Evolutionary conservation across 1,284 basidiomycete species (phyloP), one percentile per base, ranked within the genome.

Genomic region (Moesziomyces globuligerus): DNA sequence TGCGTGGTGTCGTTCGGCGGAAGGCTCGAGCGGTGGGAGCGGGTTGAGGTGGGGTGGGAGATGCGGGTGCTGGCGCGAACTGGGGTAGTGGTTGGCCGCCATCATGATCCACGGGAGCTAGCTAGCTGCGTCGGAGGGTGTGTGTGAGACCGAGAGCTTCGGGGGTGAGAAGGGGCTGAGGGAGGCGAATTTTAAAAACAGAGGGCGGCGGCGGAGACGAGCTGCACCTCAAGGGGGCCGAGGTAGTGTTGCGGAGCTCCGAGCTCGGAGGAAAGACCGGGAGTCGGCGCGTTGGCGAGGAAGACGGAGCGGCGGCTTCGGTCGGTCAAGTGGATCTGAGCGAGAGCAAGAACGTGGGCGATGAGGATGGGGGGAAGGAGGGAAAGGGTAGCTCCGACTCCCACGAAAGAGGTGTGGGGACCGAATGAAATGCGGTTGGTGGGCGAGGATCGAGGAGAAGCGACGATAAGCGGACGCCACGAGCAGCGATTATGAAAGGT

Each of bases 1-100:
- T 18, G 49, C 39, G 37, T 48, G 47, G n/a, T 66, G 69, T 26
- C 62, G 59, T 29, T 74, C 67, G 10, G 66, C 72, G 7, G 55
- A 61, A 10, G 72, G 72, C 38, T 74, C 72, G 46, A 74, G 59
- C 7, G 72, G 68, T 15, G 68, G 64, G n/a, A 74, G 61, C 7
- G 64, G 67, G 24, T 57, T 67, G 49, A 72, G 64, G 39, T 72
- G 64, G 9, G 59, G 53, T 21, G 69, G 69, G 4, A 72, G 60
- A 42, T 72, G 69, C 13, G 69, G 59, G 20, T 72, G 69, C 51
- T 67, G 69, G 47, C 69, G 69, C 44, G 64, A 68, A 48, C 58
- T 60, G 32, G 49, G 4, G 47, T 64, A 68, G 52, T 64, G 58
- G 40, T 72, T 72, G 48, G 69, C 59, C 26, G 69, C 69, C 69